Evolutionary conservation across 257 asterid species (phyloP), one percentile per base, ranked within the genome.

Genomic region (Hygrophila difformis): DNA sequence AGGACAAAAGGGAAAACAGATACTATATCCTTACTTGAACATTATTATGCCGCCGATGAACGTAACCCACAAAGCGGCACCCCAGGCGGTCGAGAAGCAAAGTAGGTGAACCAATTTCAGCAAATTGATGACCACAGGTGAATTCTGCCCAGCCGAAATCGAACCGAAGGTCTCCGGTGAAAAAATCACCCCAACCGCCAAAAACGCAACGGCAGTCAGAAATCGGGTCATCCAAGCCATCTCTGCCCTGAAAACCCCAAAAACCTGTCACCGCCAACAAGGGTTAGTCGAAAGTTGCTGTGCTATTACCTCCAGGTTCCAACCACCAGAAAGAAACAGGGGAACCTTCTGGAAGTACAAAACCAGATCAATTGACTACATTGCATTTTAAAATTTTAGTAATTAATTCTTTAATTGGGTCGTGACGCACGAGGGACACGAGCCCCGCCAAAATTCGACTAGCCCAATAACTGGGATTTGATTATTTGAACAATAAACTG

Each of bases 1-100:
- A 39, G 2, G n/a, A 52, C 3, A 3, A 39, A 38, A 19, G 19
- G 13, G 15, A 38, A 18, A 0, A 29, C 43, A 17, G 13, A 16
- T 6, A 44, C 13, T 13, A 11, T 21, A 18, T 6, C 8, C 11
- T 57, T 76, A 91, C 99, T 81, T 91, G 80, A 91, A 91, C 99
- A 83, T 83, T 76, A 91, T 86, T 79, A 91, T 86, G 71, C 99
- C 99, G 47, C 99, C 99, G 60, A 91, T 80, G 81, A 91, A 86
- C 61, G 97, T 86, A 59, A 86, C 97, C 99, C 99, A 91, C 2
- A 86, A 66, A 56, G 97, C 91, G 11, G 97, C 95, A 6, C 99
- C 99, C 77, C 81, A 91, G 21, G 99, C 89, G 13, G 96, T 82
- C 55, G 99, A 78, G 76, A 80, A 86, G 69, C 94, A 82, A 36